Conservation (phyloP, 306 rosid genomes). For the Fragaria iinumae region DNA sequence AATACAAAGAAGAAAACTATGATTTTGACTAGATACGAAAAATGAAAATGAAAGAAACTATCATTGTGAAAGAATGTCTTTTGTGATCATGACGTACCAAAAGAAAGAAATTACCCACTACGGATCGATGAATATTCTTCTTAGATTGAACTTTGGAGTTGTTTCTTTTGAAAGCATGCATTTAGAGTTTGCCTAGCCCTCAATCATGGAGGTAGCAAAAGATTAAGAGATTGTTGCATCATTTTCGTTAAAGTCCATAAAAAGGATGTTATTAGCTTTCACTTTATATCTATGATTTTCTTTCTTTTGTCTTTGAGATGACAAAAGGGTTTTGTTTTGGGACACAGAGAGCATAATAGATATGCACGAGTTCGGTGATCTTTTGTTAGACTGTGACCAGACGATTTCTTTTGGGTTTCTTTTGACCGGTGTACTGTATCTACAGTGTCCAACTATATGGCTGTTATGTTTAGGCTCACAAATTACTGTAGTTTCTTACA, state of each 20-base stretch:
- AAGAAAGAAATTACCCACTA: no score
- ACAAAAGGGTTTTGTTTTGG: constrained; percentile 47
- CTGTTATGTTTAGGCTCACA: not conserved
- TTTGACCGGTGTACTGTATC: not conserved
- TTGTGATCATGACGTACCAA: no score
- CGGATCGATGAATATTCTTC: no score
- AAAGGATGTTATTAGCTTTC: constrained; percentile 20
- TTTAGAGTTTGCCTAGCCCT: not conserved
- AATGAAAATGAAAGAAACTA: not conserved
- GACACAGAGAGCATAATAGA: constrained; percentile 26
- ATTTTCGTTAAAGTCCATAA: constrained; percentile 42
- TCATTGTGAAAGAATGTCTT: no score
- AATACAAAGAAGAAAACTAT: not conserved
- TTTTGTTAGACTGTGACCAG: constrained; percentile 21
- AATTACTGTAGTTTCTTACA: not conserved
- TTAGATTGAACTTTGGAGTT: not conserved
- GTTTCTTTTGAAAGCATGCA: not conserved
- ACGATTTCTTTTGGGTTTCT: constrained; percentile 5
- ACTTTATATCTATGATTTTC: constrained; percentile 28
- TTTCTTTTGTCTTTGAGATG: constrained; percentile 38
- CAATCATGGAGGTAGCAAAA: constrained; percentile 28
- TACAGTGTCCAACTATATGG: not conserved
- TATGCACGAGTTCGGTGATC: constrained; percentile 5
- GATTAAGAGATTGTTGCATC: constrained; percentile 22
- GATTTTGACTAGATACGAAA: no score